Percentiles rank a stretch among this genome's conserved stretches.
Evolutionary conservation across 2,329 filamentous ascomycete species (phyloP).

Genomic region (Beauveria asiatica): DNA sequence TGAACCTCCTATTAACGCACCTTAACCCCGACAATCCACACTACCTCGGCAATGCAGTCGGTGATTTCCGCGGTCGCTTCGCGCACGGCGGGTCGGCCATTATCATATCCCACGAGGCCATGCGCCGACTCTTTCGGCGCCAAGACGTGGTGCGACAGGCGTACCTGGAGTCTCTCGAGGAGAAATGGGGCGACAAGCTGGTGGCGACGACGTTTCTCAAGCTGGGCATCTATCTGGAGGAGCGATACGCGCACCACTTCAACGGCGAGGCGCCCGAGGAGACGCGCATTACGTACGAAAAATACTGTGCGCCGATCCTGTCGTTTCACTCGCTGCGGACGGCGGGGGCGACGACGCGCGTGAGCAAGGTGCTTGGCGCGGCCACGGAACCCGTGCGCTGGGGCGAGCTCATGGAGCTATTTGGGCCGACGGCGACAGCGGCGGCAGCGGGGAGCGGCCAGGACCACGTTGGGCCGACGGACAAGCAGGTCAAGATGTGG

Average conservation of each 20-base stretch:
- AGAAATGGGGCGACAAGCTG: constrained; percentile 46
- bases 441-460: constrained; percentile 23
- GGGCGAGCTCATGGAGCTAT: constrained; percentile 42
- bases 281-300: constrained; percentile 40
- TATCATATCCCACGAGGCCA: constrained; percentile 41
- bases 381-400: constrained; percentile 36
- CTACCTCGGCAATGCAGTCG: constrained; percentile 49
- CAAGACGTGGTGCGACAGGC: constrained; percentile 34
- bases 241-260: constrained; percentile 45
- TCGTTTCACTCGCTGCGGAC: constrained; percentile 44
- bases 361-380: constrained; percentile 33
- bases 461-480: constrained; percentile 43
- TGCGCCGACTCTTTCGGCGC: constrained; percentile 37
- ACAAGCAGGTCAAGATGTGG: constrained; percentile 33
- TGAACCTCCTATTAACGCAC: constrained; percentile 39
- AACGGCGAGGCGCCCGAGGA: constrained; percentile 44
- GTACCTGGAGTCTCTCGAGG: constrained; percentile 39
- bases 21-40: constrained; percentile 37
- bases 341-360: constrained; percentile 35
- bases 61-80: constrained; percentile 46
- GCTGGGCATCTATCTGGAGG: constrained; percentile 46
- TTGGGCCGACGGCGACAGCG: constrained; percentile 25
- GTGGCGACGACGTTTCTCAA: constrained; percentile 45
- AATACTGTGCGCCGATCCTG: constrained; percentile 45
- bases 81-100: constrained; percentile 49